Conservation (phyloP, 345 rosid genomes). For the Citrus reticulata region DNA sequence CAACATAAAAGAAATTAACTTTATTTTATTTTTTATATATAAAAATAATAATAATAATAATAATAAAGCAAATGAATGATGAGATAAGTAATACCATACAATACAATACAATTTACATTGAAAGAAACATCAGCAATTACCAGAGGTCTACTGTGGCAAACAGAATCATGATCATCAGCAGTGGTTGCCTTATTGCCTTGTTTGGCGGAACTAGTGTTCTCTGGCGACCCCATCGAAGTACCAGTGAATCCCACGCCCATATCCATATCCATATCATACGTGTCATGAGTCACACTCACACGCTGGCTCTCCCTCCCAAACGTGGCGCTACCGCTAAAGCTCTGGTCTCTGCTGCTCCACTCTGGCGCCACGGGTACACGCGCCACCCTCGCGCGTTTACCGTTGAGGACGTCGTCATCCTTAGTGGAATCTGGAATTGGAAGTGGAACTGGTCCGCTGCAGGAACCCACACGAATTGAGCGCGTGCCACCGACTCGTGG, state of each 20-base stretch:
- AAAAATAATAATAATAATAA: not conserved
- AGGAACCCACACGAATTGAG: conserved; percentile 58
- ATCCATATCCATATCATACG: conserved; percentile 40
- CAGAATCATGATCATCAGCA: conserved; percentile 69
- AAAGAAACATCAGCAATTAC: conserved; percentile 22
- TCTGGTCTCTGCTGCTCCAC: conserved; percentile 63
- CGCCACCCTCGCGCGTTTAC: conserved; percentile 38
- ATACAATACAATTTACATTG: not conserved
- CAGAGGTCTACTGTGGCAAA: conserved; percentile 57
- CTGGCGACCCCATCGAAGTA: conserved; percentile 56
- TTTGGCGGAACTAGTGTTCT: conserved; percentile 39
- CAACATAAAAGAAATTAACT: too few relatives aligned
- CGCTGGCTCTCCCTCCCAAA: conserved; percentile 42
- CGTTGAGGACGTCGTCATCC: conserved; percentile 13
- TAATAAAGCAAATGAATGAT: too few relatives aligned
- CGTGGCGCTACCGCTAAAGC: conserved; percentile 59
- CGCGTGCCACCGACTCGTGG: conserved; percentile 18
- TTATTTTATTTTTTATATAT: too few relatives aligned
- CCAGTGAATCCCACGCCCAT: conserved; percentile 42
- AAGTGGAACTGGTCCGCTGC: conserved; percentile 31
- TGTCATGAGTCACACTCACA: conserved; percentile 47
- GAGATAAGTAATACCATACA: too few relatives aligned
- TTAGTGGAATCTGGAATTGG: not conserved
- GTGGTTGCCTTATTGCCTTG: conserved; percentile 30
- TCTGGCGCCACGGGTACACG: conserved; percentile 38